phyloP scores from a whole-genome alignment of 2,329 filamentous ascomycete genomes.

The Colletotrichum viniferum region DNA sequence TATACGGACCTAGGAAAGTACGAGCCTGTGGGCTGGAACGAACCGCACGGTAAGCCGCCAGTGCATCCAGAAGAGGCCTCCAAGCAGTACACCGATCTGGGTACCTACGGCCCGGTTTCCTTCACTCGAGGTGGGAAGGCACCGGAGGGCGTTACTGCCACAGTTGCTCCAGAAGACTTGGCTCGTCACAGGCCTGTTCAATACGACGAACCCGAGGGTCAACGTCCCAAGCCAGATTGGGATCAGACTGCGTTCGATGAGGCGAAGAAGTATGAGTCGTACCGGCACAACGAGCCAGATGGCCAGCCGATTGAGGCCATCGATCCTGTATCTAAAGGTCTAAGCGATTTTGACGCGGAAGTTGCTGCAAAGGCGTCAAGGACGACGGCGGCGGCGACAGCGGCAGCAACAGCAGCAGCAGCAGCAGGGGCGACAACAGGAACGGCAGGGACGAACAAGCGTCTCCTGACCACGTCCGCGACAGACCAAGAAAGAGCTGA shows the following conservation, averaged over 20 bases:
- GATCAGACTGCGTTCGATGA: slow-evolving; percentile 39
- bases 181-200: slow-evolving; percentile 12
- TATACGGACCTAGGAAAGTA: slow-evolving; percentile 22
- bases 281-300: slow-evolving; percentile 39
- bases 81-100: slow-evolving; percentile 40
- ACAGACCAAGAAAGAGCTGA: slow-evolving; percentile 24
- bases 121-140: slow-evolving; percentile 26
- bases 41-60: slow-evolving; percentile 24
- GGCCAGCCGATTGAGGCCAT: slow-evolving; percentile 29
- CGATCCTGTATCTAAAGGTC: slow-evolving; percentile 37
- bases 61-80: slow-evolving; percentile 36
- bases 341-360: slow-evolving; percentile 43
- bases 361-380: slow-evolving; percentile 36
- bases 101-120: slow-evolving; percentile 31
- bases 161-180: slow-evolving; percentile 3
- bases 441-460: background rate
- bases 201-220: slow-evolving; percentile 11
- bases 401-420: background rate
- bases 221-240: slow-evolving; percentile 36
- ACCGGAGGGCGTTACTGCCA: background rate
- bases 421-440: background rate
- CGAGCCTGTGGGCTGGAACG: slow-evolving; percentile 25
- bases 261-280: slow-evolving; percentile 41
- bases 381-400: background rate
- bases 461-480: background rate